Conservation (phyloP, 352 stramenopile genomes). For the Globisporangium alternatum region DNA sequence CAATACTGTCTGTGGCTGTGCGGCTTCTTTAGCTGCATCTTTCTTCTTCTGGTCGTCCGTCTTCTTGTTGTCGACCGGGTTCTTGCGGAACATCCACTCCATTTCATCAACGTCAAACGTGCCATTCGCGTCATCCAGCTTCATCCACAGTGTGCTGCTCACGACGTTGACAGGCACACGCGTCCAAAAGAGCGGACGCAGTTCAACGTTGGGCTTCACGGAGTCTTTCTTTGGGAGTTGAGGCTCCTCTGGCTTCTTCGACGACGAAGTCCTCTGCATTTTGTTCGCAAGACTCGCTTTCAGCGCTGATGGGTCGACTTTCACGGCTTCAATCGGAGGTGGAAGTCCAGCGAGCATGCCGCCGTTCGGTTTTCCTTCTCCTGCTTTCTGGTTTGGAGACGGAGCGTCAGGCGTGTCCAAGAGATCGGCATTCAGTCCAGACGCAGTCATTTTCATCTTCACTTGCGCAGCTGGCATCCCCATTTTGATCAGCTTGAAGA, state of each 20-base stretch:
- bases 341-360: conserved; percentile 56
- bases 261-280: conserved; percentile 28
- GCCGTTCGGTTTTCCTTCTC: conserved; percentile 10
- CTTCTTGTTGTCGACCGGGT: conserved; percentile 58
- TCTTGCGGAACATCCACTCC: conserved; percentile 90
- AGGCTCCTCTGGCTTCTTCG: conserved; percentile 64
- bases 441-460: conserved; percentile 91
- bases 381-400: conserved; percentile 61
- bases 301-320: conserved; percentile 59
- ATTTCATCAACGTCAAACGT: conserved; percentile 76
- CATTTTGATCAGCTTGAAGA: conserved; percentile 95
- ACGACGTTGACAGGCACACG: conserved; percentile 85
- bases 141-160: conserved; percentile 86
- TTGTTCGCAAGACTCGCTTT: conserved; percentile 61
- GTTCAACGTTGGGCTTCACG: conserved; percentile 84
- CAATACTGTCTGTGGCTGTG: conserved; percentile 63
- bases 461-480: conserved; percentile 89
- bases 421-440: conserved; percentile 57
- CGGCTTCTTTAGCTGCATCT: conserved; percentile 38
- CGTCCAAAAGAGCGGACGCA: conserved; percentile 89
- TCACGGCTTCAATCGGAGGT: conserved; percentile 61
- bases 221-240: conserved; percentile 83
- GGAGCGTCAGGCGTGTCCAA: conserved; percentile 68
- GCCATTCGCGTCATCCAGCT: conserved; percentile 68
- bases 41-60: conserved; percentile 78